Evolutionary conservation across 2,329 filamentous ascomycete species (phyloP).

Genomic region (Ophiocordyceps camponoti-rufipedis): DNA sequence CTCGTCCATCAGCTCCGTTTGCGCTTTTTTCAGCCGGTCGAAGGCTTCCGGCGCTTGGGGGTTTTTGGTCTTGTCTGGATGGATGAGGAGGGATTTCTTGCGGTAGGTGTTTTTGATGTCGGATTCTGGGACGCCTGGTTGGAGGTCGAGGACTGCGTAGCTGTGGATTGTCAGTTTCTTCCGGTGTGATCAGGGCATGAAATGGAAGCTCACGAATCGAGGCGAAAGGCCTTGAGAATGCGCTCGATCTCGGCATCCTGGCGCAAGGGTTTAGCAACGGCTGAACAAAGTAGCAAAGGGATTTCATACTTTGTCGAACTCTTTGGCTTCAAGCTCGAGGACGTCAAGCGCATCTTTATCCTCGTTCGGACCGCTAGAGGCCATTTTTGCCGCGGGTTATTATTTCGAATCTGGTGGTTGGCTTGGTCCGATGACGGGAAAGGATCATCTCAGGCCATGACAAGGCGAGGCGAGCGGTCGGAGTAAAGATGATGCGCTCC

Average conservation of each 20-base stretch:
- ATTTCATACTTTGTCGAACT: constrained; percentile 61
- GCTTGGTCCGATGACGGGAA: too few relatives aligned
- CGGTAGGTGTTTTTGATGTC: constrained; percentile 93
- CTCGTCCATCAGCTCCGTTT: constrained; percentile 81
- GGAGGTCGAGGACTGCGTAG: constrained; percentile 88
- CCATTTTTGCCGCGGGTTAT: too few relatives aligned
- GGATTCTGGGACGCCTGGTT: constrained; percentile 84
- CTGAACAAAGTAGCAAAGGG: neutral
- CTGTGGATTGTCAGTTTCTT: constrained; percentile 19
- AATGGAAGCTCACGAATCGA: constrained; percentile 30
- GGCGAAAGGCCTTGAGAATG: constrained; percentile 77
- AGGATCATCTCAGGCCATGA: neutral
- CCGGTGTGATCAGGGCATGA: neutral
- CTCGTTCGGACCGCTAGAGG: neutral
- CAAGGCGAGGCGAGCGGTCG: neutral
- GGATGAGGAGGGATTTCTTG: constrained; percentile 96
- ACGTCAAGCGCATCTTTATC: constrained; percentile 51
- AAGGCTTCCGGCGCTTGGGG: constrained; percentile 85
- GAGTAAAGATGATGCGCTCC: neutral
- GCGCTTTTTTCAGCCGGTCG: constrained; percentile 88
- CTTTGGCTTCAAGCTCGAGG: constrained; percentile 70
- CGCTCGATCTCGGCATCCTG: constrained; percentile 92
- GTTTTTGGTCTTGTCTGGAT: constrained; percentile 94
- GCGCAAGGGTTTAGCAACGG: neutral
- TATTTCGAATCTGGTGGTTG: too few relatives aligned